These are phyloP conservation scores for Penicillium salamii DNA, from an alignment of 495 filamentous ascomycete species.

Conservation along the genomic window DNA sequence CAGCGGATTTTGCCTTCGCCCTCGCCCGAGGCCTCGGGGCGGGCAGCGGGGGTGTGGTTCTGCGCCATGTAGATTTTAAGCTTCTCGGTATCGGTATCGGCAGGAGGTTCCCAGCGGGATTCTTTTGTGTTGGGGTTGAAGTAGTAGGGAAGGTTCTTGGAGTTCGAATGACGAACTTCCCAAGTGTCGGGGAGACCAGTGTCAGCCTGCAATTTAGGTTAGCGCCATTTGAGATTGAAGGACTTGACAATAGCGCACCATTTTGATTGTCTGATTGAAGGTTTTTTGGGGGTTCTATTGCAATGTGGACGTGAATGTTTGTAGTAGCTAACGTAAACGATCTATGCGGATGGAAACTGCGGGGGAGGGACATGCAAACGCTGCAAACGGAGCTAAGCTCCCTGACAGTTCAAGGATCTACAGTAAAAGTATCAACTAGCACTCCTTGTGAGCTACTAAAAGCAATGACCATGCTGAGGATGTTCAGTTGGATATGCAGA, in stretches of 20 bases:
- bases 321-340: background rate
- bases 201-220: slow-evolving; percentile 47
- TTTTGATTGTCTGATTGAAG: background rate
- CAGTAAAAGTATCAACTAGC: too few species aligned
- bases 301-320: background rate
- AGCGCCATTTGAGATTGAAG: background rate
- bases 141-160: slow-evolving; percentile 97
- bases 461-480: too few species aligned
- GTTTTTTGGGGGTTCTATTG: background rate
- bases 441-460: background rate
- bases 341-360: slow-evolving; percentile 13
- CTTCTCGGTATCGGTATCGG: slow-evolving; percentile 80
- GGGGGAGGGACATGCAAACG: slow-evolving; percentile 22
- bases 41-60: slow-evolving; percentile 63
- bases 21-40: slow-evolving; percentile 46
- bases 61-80: slow-evolving; percentile 89
- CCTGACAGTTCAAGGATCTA: background rate
- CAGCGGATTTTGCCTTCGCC: slow-evolving; percentile 85
- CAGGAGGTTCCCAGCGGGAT: slow-evolving; percentile 92
- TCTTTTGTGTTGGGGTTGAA: slow-evolving; percentile 80
- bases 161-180: slow-evolving; percentile 95
- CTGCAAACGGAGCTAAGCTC: slow-evolving; percentile 15
- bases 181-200: slow-evolving; percentile 82
- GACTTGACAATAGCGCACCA: background rate
- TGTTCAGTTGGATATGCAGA: too few species aligned